Evolutionary conservation across 2,329 filamentous ascomycete genomes (phyloP).

Genomic region (Ceratocystis diversiconidia): DNA sequence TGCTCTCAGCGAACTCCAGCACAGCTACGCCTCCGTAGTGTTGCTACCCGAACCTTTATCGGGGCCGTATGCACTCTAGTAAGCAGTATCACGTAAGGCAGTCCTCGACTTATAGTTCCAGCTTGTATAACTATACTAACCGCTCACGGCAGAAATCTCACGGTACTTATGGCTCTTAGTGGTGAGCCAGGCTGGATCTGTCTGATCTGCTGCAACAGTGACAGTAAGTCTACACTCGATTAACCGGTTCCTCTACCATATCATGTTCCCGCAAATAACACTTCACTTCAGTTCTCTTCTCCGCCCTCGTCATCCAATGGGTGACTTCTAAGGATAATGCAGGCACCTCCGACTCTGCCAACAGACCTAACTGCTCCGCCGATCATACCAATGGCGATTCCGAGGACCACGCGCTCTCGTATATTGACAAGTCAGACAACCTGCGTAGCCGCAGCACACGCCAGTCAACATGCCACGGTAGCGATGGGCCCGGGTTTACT

Average conservation of each 20-base stretch:
- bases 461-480: background rate
- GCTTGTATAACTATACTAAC: background rate
- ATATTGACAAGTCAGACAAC: conserved; percentile 5
- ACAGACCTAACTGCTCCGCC: conserved; percentile 9
- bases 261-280: background rate
- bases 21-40: conserved; percentile 33
- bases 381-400: conserved; percentile 10
- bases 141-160: conserved; percentile 37
- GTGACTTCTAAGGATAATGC: conserved; percentile 35
- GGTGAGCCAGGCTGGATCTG: conserved; percentile 53
- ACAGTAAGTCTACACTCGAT: conserved; percentile 32
- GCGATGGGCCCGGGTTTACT: background rate
- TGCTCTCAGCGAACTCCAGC: conserved; percentile 30
- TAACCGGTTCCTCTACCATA: background rate
- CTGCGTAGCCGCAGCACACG: background rate
- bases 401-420: conserved; percentile 7
- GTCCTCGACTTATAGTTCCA: background rate
- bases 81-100: conserved; percentile 41
- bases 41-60: conserved; percentile 45
- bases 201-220: conserved; percentile 49
- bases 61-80: conserved; percentile 42
- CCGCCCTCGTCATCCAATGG: conserved; percentile 48
- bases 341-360: conserved; percentile 23
- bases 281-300: conserved; percentile 38
- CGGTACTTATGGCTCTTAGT: conserved; percentile 41